These are phyloP conservation scores for Podaxis sp. DNA, from an alignment of 768 basidiomycete species.

Conservation along the genomic window DNA sequence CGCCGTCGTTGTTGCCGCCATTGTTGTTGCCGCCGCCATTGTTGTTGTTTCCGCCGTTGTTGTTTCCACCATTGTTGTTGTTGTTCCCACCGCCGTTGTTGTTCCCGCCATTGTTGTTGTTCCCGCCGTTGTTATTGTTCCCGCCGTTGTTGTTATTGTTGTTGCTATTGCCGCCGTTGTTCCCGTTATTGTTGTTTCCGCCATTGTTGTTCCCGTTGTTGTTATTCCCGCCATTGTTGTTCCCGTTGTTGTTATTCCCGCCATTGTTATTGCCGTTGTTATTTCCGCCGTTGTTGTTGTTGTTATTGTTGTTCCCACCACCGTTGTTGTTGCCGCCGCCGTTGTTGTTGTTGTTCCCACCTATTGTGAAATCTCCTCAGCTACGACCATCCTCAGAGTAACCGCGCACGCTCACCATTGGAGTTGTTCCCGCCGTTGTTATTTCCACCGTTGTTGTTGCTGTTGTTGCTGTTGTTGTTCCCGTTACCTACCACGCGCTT, in stretches of 20 bases:
- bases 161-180: background rate
- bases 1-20: constrained; percentile 11
- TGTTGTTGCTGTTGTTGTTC: background rate
- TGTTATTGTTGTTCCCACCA: constrained; percentile 14
- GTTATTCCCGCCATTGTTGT: constrained; percentile 12
- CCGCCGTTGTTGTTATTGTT: background rate
- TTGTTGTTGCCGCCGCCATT: constrained; percentile 13
- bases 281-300: background rate
- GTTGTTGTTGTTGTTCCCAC: constrained; percentile 1
- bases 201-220: constrained; percentile 13
- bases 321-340: constrained; percentile 17
- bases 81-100: constrained; percentile 13
- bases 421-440: background rate
- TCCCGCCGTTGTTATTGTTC: constrained; percentile 2
- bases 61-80: constrained; percentile 11
- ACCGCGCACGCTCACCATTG: background rate
- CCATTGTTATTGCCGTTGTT: background rate
- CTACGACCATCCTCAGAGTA: background rate
- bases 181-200: constrained; percentile 17
- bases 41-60: constrained; percentile 7
- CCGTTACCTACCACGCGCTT: background rate
- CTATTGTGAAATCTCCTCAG: background rate
- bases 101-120: constrained; percentile 8
- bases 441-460: constrained; percentile 1
- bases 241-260: constrained; percentile 9